A percentile compares a stretch with the other conserved stretches of the same genome.
phyloP scores from a whole-genome alignment of 1,139 yeast genomes.

The Sugiyamaella neomexicana region DNA sequence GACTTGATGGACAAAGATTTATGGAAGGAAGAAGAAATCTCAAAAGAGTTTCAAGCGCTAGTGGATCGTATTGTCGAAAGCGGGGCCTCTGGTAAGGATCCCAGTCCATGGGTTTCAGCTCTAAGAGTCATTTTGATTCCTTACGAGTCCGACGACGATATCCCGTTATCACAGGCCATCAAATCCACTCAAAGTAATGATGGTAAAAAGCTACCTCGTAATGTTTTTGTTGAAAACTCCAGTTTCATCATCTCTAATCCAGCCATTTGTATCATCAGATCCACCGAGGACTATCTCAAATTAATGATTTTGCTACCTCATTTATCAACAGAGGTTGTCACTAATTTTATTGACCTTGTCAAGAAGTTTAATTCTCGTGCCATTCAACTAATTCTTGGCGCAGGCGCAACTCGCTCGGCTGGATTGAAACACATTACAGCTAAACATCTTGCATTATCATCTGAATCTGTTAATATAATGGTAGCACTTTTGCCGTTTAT shows the following conservation, averaged over 20 bases:
- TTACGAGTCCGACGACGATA: conserved; percentile 8
- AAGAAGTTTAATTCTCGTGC: conserved; percentile 57
- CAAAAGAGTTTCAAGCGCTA: conserved; percentile 50
- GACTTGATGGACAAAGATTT: conserved; percentile 61
- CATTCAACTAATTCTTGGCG: conserved; percentile 66
- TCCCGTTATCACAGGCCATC: conserved; percentile 4
- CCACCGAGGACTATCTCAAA: conserved; percentile 51
- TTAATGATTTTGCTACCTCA: conserved; percentile 53
- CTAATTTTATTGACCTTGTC: conserved; percentile 51
- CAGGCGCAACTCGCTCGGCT: conserved; percentile 76
- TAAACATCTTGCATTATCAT: conserved; percentile 67
- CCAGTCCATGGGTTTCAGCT: conserved; percentile 12
- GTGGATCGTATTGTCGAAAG: conserved; percentile 59
- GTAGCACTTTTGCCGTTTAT: conserved; percentile 43
- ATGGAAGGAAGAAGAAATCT: conserved; percentile 72
- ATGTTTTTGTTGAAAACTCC: conserved; percentile 39
- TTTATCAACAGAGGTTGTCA: conserved; percentile 43
- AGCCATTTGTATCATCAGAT: conserved; percentile 41
- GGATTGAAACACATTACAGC: conserved; percentile 76
- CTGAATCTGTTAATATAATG: conserved; percentile 55
- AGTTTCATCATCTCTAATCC: conserved; percentile 45
- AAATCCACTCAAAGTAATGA: neutral
- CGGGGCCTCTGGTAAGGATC: conserved; percentile 42
- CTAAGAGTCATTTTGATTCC: conserved; percentile 7
- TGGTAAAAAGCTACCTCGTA: conserved; percentile 31